Percentiles rank a stretch among this genome's conserved stretches.
Evolutionary conservation across 2,329 filamentous ascomycete genomes (phyloP).

Genomic region (Epichloe coenophiala): DNA sequence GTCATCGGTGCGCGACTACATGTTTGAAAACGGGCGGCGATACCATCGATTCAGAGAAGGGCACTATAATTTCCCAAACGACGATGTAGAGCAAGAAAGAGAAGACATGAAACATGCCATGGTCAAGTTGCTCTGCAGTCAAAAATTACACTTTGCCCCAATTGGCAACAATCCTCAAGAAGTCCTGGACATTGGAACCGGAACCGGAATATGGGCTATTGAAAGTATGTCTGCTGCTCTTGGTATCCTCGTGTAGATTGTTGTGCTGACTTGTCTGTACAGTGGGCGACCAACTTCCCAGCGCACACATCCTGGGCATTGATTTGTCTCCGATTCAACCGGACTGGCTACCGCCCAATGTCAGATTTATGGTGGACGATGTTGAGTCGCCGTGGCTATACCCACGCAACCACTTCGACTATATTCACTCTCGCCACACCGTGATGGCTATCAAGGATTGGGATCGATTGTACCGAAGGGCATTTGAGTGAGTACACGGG

Average conservation of each 20-base stretch:
- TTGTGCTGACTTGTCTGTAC: not conserved
- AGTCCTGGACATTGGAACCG: constrained; percentile 44
- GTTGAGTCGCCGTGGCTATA: constrained; percentile 43
- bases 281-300: constrained; percentile 34
- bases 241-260: too few species aligned
- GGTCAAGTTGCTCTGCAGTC: constrained; percentile 33
- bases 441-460: constrained; percentile 44
- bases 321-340: constrained; percentile 37
- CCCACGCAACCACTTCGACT: constrained; percentile 41
- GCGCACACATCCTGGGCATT: constrained; percentile 29
- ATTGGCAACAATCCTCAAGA: constrained; percentile 32
- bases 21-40: constrained; percentile 42
- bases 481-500: constrained; percentile 27
- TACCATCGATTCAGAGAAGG: constrained; percentile 44
- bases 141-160: constrained; percentile 38
- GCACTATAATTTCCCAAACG: constrained; percentile 45
- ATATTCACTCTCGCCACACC: constrained; percentile 45
- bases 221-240: constrained; percentile 25
- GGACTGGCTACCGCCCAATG: constrained; percentile 39
- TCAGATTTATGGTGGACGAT: constrained; percentile 43
- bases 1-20: constrained; percentile 34
- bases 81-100: constrained; percentile 44
- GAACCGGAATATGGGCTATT: constrained; percentile 47
- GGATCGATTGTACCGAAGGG: constrained; percentile 32
- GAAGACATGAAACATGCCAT: constrained; percentile 44